phyloP scores from a whole-genome alignment of 2,329 filamentous ascomycete species.

The Taxawa tesnikishii region DNA sequence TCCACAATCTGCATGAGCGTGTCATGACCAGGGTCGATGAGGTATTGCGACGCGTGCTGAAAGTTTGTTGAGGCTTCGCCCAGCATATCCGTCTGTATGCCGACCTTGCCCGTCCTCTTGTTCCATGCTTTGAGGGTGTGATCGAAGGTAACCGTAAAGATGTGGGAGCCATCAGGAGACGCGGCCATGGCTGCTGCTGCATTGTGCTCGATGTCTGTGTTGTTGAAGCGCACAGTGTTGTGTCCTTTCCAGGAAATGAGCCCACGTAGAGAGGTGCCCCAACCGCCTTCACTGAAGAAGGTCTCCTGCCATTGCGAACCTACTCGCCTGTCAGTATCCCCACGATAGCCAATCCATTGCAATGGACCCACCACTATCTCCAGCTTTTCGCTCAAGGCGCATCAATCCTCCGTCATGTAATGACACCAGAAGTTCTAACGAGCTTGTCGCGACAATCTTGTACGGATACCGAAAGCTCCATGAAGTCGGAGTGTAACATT shows the following conservation, averaged over 20 bases:
- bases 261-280: slow-evolving; percentile 52
- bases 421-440: slow-evolving; percentile 65
- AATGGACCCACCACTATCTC: slow-evolving; percentile 34
- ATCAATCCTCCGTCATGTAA: slow-evolving; percentile 69
- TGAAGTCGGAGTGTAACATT: slow-evolving; percentile 58
- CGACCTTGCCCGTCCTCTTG: slow-evolving; percentile 63
- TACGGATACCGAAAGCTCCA: slow-evolving; percentile 71
- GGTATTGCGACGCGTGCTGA: slow-evolving; percentile 59
- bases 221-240: slow-evolving; percentile 51
- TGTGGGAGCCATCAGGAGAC: slow-evolving; percentile 36
- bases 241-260: slow-evolving; percentile 55
- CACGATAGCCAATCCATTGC: too few relatives aligned
- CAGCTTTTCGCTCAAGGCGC: slow-evolving; percentile 50
- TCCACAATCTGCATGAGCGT: slow-evolving; percentile 65
- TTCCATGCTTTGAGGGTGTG: slow-evolving; percentile 88
- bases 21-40: slow-evolving; percentile 65
- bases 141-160: slow-evolving; percentile 78
- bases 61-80: slow-evolving; percentile 39
- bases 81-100: slow-evolving; percentile 66
- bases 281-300: slow-evolving; percentile 59
- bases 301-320: slow-evolving; percentile 52
- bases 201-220: slow-evolving; percentile 52
- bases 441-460: slow-evolving; percentile 61
- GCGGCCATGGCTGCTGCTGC: slow-evolving; percentile 49
- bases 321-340: slow-evolving; percentile 9